Conservation (phyloP, 257 asterid genomes). For the Nicotiana otophora region DNA sequence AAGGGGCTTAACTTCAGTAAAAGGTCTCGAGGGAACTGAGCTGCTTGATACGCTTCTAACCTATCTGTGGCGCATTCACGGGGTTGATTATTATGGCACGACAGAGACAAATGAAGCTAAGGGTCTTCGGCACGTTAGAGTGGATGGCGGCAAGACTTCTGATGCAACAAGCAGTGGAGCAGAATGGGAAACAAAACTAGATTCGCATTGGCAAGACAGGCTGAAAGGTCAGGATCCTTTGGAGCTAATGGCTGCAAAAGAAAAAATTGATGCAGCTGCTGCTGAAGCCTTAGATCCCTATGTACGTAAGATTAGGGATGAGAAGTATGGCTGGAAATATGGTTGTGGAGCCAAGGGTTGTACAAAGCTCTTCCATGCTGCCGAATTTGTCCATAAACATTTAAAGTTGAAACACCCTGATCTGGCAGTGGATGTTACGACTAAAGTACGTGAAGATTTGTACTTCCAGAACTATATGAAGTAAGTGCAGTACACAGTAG, state of each 20-base stretch:
- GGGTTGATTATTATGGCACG: constrained; percentile 88
- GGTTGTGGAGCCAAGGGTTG: constrained; percentile 99
- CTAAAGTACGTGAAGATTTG: constrained; percentile 89
- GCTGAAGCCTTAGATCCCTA: constrained; percentile 81
- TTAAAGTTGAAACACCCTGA: constrained; percentile 92
- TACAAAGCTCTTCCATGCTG: constrained; percentile 96
- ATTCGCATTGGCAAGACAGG: constrained; percentile 85
- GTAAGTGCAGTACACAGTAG: constrained; percentile 38
- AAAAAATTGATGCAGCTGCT: constrained; percentile 86
- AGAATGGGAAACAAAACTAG: constrained; percentile 84
- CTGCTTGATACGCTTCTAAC: constrained; percentile 88
- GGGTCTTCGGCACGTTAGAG: constrained; percentile 84
- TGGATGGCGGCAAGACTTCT: constrained; percentile 57
- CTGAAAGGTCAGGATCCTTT: constrained; percentile 81
- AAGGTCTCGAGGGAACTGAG: constrained; percentile 94
- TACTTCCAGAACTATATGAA: constrained; percentile 88
- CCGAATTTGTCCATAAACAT: constrained; percentile 92
- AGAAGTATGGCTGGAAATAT: constrained; percentile 99
- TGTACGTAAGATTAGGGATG: constrained; percentile 96
- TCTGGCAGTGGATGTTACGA: constrained; percentile 58
- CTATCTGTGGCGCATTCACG: constrained; percentile 98
- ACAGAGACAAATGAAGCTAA: constrained; percentile 77
- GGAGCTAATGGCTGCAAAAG: constrained; percentile 89
- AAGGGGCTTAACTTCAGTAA: constrained; percentile 67
- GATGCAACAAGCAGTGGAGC: constrained; percentile 46